Conservation (phyloP, 352 stramenopile species). For the Phytophthora multivora region DNA sequence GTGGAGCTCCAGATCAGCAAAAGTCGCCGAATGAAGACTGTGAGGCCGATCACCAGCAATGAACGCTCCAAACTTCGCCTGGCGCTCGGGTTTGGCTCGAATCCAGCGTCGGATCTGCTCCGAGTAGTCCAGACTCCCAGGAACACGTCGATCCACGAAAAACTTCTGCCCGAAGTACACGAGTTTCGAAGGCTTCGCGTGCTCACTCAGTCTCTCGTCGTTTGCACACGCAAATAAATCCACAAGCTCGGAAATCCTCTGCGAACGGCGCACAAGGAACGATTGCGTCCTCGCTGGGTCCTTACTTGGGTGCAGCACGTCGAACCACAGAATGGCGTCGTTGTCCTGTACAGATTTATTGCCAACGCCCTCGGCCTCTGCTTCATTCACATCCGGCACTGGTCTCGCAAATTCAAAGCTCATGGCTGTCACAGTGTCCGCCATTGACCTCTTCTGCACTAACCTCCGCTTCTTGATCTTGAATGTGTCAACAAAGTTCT, state of each 20-base stretch:
- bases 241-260: constrained; percentile 53
- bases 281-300: constrained; percentile 68
- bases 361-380: constrained; percentile 5
- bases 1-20: constrained; percentile 58
- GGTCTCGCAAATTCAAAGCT: constrained; percentile 72
- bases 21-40: constrained; percentile 51
- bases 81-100: constrained; percentile 34
- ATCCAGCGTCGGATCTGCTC: constrained; percentile 63
- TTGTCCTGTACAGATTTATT: constrained; percentile 5
- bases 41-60: neutral
- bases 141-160: constrained; percentile 56
- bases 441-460: constrained; percentile 59
- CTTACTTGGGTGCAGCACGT: constrained; percentile 76
- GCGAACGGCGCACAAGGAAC: constrained; percentile 71
- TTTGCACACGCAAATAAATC: constrained; percentile 70
- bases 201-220: constrained; percentile 58
- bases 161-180: constrained; percentile 67
- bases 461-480: constrained; percentile 52
- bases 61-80: constrained; percentile 36
- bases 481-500: constrained; percentile 58
- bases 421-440: constrained; percentile 55
- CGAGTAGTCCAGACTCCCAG: constrained; percentile 57
- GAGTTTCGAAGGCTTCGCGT: constrained; percentile 51
- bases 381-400: constrained; percentile 10
- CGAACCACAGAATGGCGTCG: constrained; percentile 71